A percentile compares a stretch with the other conserved stretches of the same genome.
Conservation (phyloP, 345 rosid genomes). For the Gossypium anomalum region DNA sequence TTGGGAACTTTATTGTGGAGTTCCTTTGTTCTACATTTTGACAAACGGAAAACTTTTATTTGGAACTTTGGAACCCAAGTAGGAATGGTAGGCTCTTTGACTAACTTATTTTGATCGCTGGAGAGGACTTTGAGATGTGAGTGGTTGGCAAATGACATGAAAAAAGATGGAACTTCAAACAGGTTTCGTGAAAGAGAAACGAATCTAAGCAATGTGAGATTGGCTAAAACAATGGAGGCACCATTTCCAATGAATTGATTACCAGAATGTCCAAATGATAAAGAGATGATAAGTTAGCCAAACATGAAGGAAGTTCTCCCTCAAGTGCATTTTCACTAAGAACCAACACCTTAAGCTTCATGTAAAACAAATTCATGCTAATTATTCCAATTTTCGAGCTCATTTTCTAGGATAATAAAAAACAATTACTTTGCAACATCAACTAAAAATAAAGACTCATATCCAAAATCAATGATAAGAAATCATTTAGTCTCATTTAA, state of each 20-base stretch:
- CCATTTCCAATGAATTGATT: background rate
- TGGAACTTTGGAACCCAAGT: background rate
- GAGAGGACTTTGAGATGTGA: background rate
- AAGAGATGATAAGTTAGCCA: background rate
- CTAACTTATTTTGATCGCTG: background rate
- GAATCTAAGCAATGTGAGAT: background rate
- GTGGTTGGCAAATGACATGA: slow-evolving; percentile 13
- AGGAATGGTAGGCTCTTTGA: background rate
- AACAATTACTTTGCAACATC: too few species aligned
- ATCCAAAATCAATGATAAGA: too few species aligned
- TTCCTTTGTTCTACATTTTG: background rate
- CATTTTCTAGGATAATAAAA: too few species aligned
- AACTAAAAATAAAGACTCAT: too few species aligned
- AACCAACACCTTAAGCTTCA: background rate
- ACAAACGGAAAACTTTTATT: background rate
- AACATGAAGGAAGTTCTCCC: background rate
- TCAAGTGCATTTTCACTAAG: background rate
- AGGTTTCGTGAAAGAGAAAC: too few species aligned
- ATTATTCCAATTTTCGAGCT: too few species aligned
- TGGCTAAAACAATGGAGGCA: slow-evolving; percentile 5
- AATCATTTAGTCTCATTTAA: too few species aligned
- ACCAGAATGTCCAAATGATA: background rate
- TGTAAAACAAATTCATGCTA: background rate
- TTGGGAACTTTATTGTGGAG: background rate
- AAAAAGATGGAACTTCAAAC: background rate